Percentiles rank a stretch among this genome's conserved stretches.
These are phyloP conservation scores for Xylaria sp. DNA, from an alignment of 2,329 filamentous ascomycete species.

Conservation along the genomic window DNA sequence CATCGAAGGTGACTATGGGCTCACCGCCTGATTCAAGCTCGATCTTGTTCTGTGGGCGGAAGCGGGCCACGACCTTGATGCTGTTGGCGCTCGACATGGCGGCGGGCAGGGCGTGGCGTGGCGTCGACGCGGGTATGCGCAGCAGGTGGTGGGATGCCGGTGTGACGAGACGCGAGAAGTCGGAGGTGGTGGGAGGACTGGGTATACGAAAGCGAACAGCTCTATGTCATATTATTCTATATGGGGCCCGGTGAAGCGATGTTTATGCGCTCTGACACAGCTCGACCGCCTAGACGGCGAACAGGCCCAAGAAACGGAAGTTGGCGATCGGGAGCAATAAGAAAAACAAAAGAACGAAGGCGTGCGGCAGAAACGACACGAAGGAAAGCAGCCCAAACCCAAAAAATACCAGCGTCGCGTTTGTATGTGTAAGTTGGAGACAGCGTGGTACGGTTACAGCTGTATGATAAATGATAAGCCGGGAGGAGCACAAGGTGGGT, in stretches of 20 bases:
- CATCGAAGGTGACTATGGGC: constrained; percentile 89
- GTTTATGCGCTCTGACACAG: constrained; percentile 32
- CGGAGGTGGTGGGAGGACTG: constrained; percentile 13
- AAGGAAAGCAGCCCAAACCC: constrained; percentile 14
- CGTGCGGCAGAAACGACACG: constrained; percentile 16
- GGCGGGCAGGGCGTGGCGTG: constrained; percentile 45
- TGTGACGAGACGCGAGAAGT: background rate
- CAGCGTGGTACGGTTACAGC: constrained; percentile 25
- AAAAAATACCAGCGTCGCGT: constrained; percentile 34
- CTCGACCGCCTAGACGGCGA: constrained; percentile 49
- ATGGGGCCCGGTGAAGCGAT: constrained; percentile 35
- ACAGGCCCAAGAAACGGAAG: constrained; percentile 41
- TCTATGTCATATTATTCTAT: constrained; percentile 48
- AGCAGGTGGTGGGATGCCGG: constrained; percentile 35
- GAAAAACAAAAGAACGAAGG: constrained; percentile 18
- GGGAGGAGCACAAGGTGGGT: constrained; percentile 13
- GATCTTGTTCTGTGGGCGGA: constrained; percentile 95
- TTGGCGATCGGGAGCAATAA: constrained; percentile 30
- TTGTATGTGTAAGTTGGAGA: constrained; percentile 18
- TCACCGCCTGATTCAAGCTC: constrained; percentile 91
- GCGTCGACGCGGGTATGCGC: constrained; percentile 44
- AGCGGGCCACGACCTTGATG: constrained; percentile 94
- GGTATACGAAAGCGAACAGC: constrained; percentile 31
- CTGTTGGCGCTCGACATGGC: constrained; percentile 70
- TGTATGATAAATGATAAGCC: constrained; percentile 25